A percentile compares a stretch with the other conserved stretches of the same genome.
phyloP scores from a whole-genome alignment of 2,329 filamentous ascomycete species.

The Tetracladium maxilliforme region DNA sequence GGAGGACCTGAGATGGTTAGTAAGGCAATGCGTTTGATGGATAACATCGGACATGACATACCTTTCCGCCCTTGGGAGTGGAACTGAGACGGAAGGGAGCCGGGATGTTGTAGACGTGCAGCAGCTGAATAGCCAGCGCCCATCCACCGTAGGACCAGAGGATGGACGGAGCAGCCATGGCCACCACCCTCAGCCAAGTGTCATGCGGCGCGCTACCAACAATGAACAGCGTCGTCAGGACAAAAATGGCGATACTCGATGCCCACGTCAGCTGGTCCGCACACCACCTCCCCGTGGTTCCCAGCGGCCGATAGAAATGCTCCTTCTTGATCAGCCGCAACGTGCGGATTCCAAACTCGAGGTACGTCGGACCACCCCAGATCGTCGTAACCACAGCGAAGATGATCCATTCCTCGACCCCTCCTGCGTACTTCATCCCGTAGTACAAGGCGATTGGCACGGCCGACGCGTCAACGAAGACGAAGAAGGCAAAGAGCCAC shows the following conservation, averaged over 20 bases:
- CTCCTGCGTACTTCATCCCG: conserved; percentile 23
- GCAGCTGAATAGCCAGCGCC: conserved; percentile 22
- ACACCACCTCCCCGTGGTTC: conserved; percentile 26
- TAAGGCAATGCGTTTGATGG: not conserved
- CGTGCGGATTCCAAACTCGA: conserved; percentile 33
- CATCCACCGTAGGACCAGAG: conserved; percentile 29
- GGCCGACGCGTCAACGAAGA: conserved; percentile 29
- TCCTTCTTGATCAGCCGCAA: conserved; percentile 31
- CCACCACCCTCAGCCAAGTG: conserved; percentile 31
- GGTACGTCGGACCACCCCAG: conserved; percentile 37
- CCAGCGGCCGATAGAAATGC: conserved; percentile 33
- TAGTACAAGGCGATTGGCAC: conserved; percentile 39
- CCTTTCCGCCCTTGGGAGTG: conserved; percentile 37
- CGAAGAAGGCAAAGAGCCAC: conserved; percentile 21
- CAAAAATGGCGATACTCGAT: conserved; percentile 24
- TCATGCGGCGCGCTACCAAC: conserved; percentile 33
- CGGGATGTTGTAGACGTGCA: conserved; percentile 15
- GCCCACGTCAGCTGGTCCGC: conserved; percentile 33
- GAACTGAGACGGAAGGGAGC: conserved; percentile 51
- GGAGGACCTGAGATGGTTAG: conserved; percentile 34
- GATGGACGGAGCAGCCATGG: conserved; percentile 35
- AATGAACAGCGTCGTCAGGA: conserved; percentile 33
- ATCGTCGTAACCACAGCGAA: conserved; percentile 39
- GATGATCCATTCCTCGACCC: conserved; percentile 20
- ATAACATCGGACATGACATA: conserved; percentile 1